These are phyloP conservation scores for Penicillium coffeae DNA, from an alignment of 495 filamentous ascomycete genomes.

Conservation along the genomic window DNA sequence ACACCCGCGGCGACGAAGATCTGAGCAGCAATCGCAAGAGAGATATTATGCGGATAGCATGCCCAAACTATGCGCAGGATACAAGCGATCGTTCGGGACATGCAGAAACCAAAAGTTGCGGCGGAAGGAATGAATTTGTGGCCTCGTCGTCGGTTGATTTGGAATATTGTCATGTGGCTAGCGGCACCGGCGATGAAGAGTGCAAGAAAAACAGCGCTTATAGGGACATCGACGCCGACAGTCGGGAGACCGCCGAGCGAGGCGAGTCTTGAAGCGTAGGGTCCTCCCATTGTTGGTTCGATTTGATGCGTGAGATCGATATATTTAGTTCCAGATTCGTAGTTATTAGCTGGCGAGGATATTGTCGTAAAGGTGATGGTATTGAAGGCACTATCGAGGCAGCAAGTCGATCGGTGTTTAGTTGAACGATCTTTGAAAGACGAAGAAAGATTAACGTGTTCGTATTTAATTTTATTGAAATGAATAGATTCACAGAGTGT, in stretches of 20 bases:
- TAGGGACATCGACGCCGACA: conserved; percentile 55
- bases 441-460: too few species aligned
- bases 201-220: conserved; percentile 59
- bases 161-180: conserved; percentile 63
- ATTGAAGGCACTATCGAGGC: too few species aligned
- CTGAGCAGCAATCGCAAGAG: conserved; percentile 63
- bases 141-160: conserved; percentile 49
- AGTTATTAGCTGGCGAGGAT: too few species aligned
- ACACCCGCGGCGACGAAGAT: conserved; percentile 76
- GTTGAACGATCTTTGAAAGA: too few species aligned
- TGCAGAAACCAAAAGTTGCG: conserved; percentile 74
- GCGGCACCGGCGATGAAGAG: conserved; percentile 59
- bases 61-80: conserved; percentile 57
- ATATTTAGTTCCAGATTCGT: too few species aligned
- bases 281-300: conserved; percentile 25
- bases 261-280: conserved; percentile 45
- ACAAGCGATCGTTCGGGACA: conserved; percentile 63
- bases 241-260: conserved; percentile 58
- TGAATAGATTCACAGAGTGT: too few species aligned
- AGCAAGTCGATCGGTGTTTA: too few species aligned
- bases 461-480: too few species aligned
- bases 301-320: too few species aligned
- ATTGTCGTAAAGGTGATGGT: too few species aligned
- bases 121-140: conserved; percentile 71
- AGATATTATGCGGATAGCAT: conserved; percentile 37